Base-by-base conservation (phyloP, 495 filamentous ascomycete genomes). In the Eremomyces bilateralis region DNA sequence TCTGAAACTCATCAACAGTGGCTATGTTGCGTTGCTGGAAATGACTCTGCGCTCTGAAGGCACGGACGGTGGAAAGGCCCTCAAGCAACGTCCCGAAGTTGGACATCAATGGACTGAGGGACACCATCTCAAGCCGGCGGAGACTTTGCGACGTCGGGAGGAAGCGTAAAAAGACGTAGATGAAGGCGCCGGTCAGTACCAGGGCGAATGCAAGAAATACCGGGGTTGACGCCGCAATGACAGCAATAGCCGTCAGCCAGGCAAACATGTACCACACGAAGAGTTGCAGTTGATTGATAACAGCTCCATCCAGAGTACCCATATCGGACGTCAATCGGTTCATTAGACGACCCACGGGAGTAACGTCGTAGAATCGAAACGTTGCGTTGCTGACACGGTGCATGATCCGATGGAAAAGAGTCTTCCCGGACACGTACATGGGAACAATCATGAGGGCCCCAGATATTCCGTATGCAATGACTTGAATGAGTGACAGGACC, bases 261-360 rank as follows among this genome's bases (percentile, higher is more conserved):
- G 64, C 63, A 20, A 85, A 67, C 6, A 61, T 54, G 30, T 64
- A 58, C 45, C 70, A 76, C 1, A 68, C 68, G 15, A 81, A 68
- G 3, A 56, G 49, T 38, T 73, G 65, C 40, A 85, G 71, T 40
- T 76, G 69, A 15, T 58, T 48, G 36, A 71, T 75, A 44, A 85
- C 78, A 33, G 74, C 71, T 0, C 80, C 79, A 50, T 91, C 81
- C 5, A 85, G 57, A 12, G 75, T 79, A 10, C 73, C 74, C 52
- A 88, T 85, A 47, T 91, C 81, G 2, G 74, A 76, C 0, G 78
- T 85, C 36, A 91, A 54, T 13, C 81, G 66, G 49, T 91, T 91
- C 79, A 85, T 84, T 43, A 91, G 56, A 16, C 79, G 65, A 0
- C 80, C 80, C 15, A 83, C 67, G 0, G 80, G 80, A 2, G 80